Evolutionary conservation across 2,329 filamentous ascomycete species (phyloP).

Genomic region (Verticillium nonalfalfae): DNA sequence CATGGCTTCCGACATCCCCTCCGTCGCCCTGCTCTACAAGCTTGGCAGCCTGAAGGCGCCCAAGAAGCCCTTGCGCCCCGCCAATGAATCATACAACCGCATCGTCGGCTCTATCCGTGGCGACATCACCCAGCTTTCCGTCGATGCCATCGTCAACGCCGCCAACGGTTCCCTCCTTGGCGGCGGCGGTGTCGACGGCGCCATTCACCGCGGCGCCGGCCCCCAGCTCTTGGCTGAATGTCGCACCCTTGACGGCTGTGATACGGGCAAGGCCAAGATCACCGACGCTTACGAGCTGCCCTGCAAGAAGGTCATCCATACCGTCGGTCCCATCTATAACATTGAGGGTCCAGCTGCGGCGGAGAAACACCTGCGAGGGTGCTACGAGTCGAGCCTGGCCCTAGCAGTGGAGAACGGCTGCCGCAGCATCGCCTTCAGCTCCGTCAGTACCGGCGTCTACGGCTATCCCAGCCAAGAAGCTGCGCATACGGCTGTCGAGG

Average conservation of each 20-base stretch:
- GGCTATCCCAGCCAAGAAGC: slow-evolving; percentile 75
- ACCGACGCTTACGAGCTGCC: slow-evolving; percentile 73
- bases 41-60: slow-evolving; percentile 36
- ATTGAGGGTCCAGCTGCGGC: slow-evolving; percentile 28
- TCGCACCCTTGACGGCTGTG: slow-evolving; percentile 62
- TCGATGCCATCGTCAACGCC: slow-evolving; percentile 89
- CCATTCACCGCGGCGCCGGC: slow-evolving; percentile 82
- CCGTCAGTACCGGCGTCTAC: slow-evolving; percentile 84
- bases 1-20: slow-evolving; percentile 48
- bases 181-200: slow-evolving; percentile 85
- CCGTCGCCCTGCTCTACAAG: slow-evolving; percentile 60
- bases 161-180: slow-evolving; percentile 75
- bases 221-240: slow-evolving; percentile 64
- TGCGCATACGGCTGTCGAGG: slow-evolving; percentile 61
- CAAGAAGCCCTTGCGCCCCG: slow-evolving; percentile 13
- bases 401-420: slow-evolving; percentile 63
- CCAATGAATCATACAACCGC: slow-evolving; percentile 53
- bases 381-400: slow-evolving; percentile 67
- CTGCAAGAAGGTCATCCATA: slow-evolving; percentile 75
- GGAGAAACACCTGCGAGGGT: slow-evolving; percentile 43
- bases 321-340: slow-evolving; percentile 78
- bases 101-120: slow-evolving; percentile 64
- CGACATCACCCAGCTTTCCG: slow-evolving; percentile 74
- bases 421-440: slow-evolving; percentile 73
- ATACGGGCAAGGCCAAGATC: slow-evolving; percentile 75